Evolutionary conservation across 1,284 basidiomycete genomes (phyloP), one percentile per base, ranked within the genome.

Genomic region (Rhodotorula sp.): DNA sequence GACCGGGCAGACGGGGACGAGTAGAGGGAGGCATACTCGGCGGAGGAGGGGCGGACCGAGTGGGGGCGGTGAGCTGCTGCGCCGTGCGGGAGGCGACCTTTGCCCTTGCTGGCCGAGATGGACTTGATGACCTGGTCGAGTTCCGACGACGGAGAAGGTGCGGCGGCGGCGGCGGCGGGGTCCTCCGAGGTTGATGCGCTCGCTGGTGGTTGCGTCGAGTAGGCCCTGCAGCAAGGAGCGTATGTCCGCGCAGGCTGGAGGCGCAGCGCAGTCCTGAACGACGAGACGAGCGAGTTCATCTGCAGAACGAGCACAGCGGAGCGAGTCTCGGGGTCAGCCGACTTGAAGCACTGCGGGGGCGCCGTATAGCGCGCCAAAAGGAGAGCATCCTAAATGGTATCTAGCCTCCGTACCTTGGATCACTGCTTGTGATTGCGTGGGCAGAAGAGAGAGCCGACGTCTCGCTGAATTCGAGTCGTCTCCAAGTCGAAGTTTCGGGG

Each of bases 271-370:
- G 57, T 10, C 50, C 62, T 43, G 62, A 72, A 48, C 47, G 65
- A 45, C 45, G 66, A n/a, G 43, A 62, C 28, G 62, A 64, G 64
- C 61, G 68, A 64, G 59, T 52, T 62, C 57, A 72, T 49, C 52
- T 43, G 38, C 38, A 43, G 38, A 43, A 43, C 38, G 38, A 43
- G 38, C 38, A 43, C 38, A 43, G 10, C 38, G 8, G 8, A 38
- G 34, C 34, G 34, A 38, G 34, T 7, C 34, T 12, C 38, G 38
- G 38, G 10, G 38, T 43, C 38, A 43, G 38, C 38, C 38, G 14
- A 43, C 12, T 14, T 43, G 10, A 43, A 43, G 10, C 12, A 43
- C 38, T 43, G 31, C 19, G 56, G 2, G 16, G 23, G 47, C 10
- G 31, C n/a, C n/a, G n/a, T n/a, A n/a, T n/a, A n/a, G n/a, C n/a